Conservation (phyloP, 140 eudicot species). For the Oenanthe javanica region DNA sequence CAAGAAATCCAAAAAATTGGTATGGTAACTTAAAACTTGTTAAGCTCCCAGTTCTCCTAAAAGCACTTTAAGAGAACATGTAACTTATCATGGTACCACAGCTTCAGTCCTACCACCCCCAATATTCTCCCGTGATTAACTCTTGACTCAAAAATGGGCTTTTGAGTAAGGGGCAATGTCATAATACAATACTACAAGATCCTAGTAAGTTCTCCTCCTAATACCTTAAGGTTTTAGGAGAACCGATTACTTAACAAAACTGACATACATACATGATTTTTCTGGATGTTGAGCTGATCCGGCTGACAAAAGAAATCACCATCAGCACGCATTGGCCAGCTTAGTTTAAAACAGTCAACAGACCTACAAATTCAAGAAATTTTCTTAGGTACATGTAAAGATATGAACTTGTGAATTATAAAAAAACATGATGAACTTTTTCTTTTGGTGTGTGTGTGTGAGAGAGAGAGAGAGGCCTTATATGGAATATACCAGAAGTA, state of each 20-base stretch:
- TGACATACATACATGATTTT: conserved; percentile 32
- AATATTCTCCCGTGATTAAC: too few relatives aligned
- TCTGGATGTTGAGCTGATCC: conserved; percentile 16
- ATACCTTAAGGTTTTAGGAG: too few relatives aligned
- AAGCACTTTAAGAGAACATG: too few relatives aligned
- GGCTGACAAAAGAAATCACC: conserved; percentile 62
- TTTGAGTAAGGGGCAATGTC: too few relatives aligned
- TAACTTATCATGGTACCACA: too few relatives aligned
- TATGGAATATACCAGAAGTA: conserved; percentile 60
- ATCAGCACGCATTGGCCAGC: conserved; percentile 94
- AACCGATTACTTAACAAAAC: background rate
- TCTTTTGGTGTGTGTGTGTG: background rate
- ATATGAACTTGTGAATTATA: background rate
- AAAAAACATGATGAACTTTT: background rate
- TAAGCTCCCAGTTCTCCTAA: too few relatives aligned
- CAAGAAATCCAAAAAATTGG: background rate
- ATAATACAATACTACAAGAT: too few relatives aligned
- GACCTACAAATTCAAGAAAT: conserved; percentile 54
- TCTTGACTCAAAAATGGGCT: too few relatives aligned
- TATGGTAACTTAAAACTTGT: background rate
- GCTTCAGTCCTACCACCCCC: too few relatives aligned
- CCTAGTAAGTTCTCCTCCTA: too few relatives aligned
- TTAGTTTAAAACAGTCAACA: conserved; percentile 68
- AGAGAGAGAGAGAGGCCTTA: background rate
- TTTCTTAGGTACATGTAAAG: background rate